Evolutionary conservation across 495 filamentous ascomycete species (phyloP).

Genomic region (Antarctomyces pellizariae): DNA sequence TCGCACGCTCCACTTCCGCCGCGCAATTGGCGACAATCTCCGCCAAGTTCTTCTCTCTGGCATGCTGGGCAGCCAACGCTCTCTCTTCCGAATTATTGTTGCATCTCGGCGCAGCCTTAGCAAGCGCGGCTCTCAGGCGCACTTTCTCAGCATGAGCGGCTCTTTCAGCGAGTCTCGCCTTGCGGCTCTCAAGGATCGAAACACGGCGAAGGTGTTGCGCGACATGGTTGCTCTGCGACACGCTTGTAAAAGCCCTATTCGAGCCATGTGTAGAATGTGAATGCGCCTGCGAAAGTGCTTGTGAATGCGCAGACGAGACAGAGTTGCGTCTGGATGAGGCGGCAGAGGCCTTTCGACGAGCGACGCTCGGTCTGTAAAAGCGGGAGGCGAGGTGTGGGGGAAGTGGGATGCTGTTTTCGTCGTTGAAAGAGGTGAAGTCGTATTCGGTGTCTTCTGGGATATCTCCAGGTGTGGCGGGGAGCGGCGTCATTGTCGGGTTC

Average conservation of each 20-base stretch:
- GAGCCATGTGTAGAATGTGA: constrained; percentile 41
- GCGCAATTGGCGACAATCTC: constrained; percentile 88
- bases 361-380: constrained; percentile 48
- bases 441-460: constrained; percentile 17
- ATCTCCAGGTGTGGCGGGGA: constrained; percentile 8
- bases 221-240: constrained; percentile 55
- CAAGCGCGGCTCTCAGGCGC: constrained; percentile 66
- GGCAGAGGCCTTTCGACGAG: constrained; percentile 56
- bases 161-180: constrained; percentile 77
- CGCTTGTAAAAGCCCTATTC: constrained; percentile 34
- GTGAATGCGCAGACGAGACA: constrained; percentile 64
- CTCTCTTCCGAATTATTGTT: constrained; percentile 49
- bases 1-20: constrained; percentile 83
- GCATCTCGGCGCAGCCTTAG: constrained; percentile 44
- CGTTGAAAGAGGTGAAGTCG: constrained; percentile 2
- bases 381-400: constrained; percentile 72
- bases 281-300: too few species aligned
- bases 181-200: constrained; percentile 79
- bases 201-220: constrained; percentile 79
- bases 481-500: constrained; percentile 2
- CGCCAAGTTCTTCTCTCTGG: constrained; percentile 73
- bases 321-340: constrained; percentile 78
- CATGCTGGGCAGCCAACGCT: constrained; percentile 72
- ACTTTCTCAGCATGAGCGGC: constrained; percentile 94
- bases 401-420: constrained; percentile 23